These are phyloP conservation scores for Hypoxylon sp. DNA, from an alignment of 2,329 filamentous ascomycete species.

Conservation along the genomic window DNA sequence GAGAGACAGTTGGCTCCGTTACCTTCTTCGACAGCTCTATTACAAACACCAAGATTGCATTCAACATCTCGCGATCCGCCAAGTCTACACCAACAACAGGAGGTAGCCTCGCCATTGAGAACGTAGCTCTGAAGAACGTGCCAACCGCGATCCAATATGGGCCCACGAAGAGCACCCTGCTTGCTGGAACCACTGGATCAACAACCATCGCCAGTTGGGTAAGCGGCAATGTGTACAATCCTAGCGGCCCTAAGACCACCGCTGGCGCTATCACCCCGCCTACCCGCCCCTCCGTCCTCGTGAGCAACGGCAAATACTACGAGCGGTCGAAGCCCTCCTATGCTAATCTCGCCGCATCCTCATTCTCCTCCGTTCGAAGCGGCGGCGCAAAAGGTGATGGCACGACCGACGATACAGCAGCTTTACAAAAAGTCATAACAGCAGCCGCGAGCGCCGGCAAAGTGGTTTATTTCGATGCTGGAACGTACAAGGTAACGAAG, in stretches of 20 bases:
- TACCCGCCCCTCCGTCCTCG: conserved; percentile 68
- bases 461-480: conserved; percentile 73
- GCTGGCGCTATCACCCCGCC: conserved; percentile 64
- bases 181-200: conserved; percentile 67
- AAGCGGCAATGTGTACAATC: conserved; percentile 75
- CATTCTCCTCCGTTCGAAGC: conserved; percentile 78
- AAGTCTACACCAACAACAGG: conserved; percentile 56
- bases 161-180: conserved; percentile 64
- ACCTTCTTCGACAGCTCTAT: conserved; percentile 82
- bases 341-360: conserved; percentile 67
- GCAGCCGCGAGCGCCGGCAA: conserved; percentile 66
- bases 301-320: conserved; percentile 71
- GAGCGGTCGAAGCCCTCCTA: conserved; percentile 86
- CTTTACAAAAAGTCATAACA: conserved; percentile 76
- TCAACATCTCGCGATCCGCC: conserved; percentile 71
- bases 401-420: conserved; percentile 79
- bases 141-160: conserved; percentile 60
- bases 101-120: conserved; percentile 65
- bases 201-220: conserved; percentile 70
- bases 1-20: conserved; percentile 75
- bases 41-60: conserved; percentile 74
- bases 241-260: conserved; percentile 62
- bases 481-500: conserved; percentile 71
- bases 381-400: conserved; percentile 81
- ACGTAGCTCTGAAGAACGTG: conserved; percentile 62